A percentile compares a stretch with the other conserved stretches of the same genome.
Conservation (phyloP, 768 basidiomycete species). For the Russula dissimulans region DNA sequence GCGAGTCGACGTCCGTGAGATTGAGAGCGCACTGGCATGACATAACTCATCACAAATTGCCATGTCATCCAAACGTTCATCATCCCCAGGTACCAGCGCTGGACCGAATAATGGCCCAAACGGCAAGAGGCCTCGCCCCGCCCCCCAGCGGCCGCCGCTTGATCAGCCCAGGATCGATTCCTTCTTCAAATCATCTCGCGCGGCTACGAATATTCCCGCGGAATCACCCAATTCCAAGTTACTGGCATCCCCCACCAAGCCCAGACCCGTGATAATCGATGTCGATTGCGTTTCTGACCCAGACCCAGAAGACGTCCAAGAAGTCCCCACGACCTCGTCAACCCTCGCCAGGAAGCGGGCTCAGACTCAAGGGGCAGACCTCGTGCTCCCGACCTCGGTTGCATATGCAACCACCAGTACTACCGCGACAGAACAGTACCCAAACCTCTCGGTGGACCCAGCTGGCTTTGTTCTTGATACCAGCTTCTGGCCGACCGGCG, state of each 20-base stretch:
- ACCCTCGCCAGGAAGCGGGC: not conserved
- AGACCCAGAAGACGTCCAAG: not conserved
- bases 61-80: constrained; percentile 9
- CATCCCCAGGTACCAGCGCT: constrained; percentile 1
- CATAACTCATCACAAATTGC: constrained; percentile 1
- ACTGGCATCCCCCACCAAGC: not conserved
- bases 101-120: not conserved
- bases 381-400: not conserved
- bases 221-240: constrained; percentile 1
- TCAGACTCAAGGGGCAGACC: not conserved
- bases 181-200: constrained; percentile 11
- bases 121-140: constrained; percentile 2
- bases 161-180: constrained; percentile 12
- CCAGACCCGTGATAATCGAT: constrained; percentile 24
- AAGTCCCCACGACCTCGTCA: not conserved
- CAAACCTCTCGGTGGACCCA: constrained; percentile 42
- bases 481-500: constrained; percentile 35
- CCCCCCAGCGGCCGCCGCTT: not conserved
- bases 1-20: no score
- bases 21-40: not conserved
- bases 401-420: not conserved
- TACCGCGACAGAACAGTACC: constrained; percentile 14
- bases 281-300: constrained; percentile 26
- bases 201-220: constrained; percentile 1
- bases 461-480: constrained; percentile 33